These are phyloP conservation scores for Stagonosporopsis chrysanthemi DNA, from an alignment of 2,329 filamentous ascomycete species.

Conservation along the genomic window DNA sequence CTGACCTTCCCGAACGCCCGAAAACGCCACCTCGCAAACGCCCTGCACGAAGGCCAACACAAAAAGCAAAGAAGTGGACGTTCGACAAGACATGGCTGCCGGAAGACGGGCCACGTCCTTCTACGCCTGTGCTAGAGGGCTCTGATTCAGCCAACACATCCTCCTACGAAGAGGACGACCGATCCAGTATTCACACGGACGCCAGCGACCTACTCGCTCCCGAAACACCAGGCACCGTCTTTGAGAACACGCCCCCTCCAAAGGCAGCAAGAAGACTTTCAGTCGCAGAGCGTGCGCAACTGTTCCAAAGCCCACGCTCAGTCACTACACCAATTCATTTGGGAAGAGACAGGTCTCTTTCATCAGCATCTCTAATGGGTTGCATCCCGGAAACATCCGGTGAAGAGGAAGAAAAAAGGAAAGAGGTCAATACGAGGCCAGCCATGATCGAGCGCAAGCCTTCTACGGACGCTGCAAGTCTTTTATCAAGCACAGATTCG, in stretches of 20 bases:
- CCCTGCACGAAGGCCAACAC: constrained; percentile 66
- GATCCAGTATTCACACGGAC: constrained; percentile 45
- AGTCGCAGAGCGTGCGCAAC: constrained; percentile 41
- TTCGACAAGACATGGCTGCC: constrained; percentile 58
- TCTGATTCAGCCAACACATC: constrained; percentile 42
- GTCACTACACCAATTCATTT: constrained; percentile 34
- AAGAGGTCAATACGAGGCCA: constrained; percentile 14
- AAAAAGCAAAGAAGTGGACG: constrained; percentile 60
- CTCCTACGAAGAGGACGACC: constrained; percentile 46
- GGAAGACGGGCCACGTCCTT: constrained; percentile 48
- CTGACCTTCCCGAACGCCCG: constrained; percentile 74
- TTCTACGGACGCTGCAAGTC: constrained; percentile 41
- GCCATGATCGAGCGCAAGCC: constrained; percentile 29
- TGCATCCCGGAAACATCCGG: constrained; percentile 30
- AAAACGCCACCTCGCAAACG: constrained; percentile 61
- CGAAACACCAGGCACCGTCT: constrained; percentile 32
- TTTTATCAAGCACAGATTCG: constrained; percentile 46
- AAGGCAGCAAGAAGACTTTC: constrained; percentile 33
- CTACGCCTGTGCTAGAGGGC: constrained; percentile 39
- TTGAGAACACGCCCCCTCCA: constrained; percentile 24
- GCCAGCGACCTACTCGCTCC: constrained; percentile 34
- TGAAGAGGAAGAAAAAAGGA: constrained; percentile 13
- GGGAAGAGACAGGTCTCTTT: constrained; percentile 19
- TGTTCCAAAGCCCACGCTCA: constrained; percentile 41
- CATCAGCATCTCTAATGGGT: constrained; percentile 28